phyloP scores from a whole-genome alignment of 371 early-diverging fungal genomes.

The Mucor indicus region DNA sequence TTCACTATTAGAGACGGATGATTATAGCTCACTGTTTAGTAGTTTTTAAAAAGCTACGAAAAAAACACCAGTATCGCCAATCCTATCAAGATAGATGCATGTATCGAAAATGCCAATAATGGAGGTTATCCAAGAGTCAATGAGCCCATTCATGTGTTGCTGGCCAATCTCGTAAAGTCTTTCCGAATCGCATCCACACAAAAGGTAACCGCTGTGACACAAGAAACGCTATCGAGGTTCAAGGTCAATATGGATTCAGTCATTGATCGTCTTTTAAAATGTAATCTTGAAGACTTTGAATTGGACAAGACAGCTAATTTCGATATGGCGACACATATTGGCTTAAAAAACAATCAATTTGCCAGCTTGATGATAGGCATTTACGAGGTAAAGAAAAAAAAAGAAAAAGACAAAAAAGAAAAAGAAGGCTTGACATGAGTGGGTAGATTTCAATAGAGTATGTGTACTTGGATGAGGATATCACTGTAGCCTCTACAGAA shows the following conservation, averaged over 20 bases:
- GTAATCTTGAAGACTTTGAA: slow-evolving; percentile 54
- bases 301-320: slow-evolving; percentile 55
- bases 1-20: neutral
- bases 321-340: slow-evolving; percentile 47
- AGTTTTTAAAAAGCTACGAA: slow-evolving; percentile 37
- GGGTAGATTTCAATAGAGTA: slow-evolving; percentile 42
- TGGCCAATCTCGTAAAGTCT: slow-evolving; percentile 28
- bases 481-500: slow-evolving; percentile 24
- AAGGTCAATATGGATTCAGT: slow-evolving; percentile 19
- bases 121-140: slow-evolving; percentile 29
- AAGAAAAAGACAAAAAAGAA: no score
- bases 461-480: slow-evolving; percentile 20
- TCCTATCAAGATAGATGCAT: slow-evolving; percentile 45
- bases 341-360: slow-evolving; percentile 48
- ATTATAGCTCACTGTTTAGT: neutral
- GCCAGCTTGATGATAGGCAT: slow-evolving; percentile 44
- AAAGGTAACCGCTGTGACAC: slow-evolving; percentile 2
- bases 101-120: slow-evolving; percentile 42
- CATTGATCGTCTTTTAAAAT: slow-evolving; percentile 24
- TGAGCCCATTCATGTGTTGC: slow-evolving; percentile 43
- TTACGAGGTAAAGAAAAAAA: slow-evolving; percentile 44
- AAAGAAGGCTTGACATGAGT: no score
- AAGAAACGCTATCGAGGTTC: slow-evolving; percentile 3
- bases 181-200: slow-evolving; percentile 2
- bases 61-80: slow-evolving; percentile 22